Base-by-base conservation (phyloP, 495 filamentous ascomycete genomes). In the Aspergillus cristatus region DNA sequence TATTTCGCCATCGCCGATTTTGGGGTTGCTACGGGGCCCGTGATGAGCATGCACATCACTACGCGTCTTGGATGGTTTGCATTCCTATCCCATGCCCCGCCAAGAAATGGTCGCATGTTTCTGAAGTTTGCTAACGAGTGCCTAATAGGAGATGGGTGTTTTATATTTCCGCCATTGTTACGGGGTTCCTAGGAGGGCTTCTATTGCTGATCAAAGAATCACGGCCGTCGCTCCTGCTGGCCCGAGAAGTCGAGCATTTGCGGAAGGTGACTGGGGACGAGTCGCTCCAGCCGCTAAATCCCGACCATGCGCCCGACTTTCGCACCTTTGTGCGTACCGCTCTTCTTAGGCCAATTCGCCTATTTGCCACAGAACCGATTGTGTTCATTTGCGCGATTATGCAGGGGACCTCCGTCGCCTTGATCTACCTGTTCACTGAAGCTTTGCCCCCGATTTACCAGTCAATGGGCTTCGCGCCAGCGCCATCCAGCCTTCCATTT, bases 371-470 rank as follows among this genome's bases (percentile, higher is more conserved):
- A 14, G 70, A 75, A 33, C 68, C 68, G 11, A 68, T 75, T 20
- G 63, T 75, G 14, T 60, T 68, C 34, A 47, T 61, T 4, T 60
- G 68, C 11, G 52, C 70, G 3, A 49, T 65, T 24, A 66, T 70
- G 51, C 62, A 58, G 7, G 65, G 70, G 11, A 43, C 66, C 8
- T 62, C 62, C 16, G 67, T 64, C 42, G 68, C 62, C 2, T 50
- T 75, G n/a, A 64, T 75, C 24, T 77, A 74, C 37, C 67, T 75
- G 8, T 75, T 74, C 43, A 68, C 70, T 2, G 67, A 74, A 48
- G 64, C 67, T 6, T 43, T 73, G 0, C 60, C 57, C 0, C 53
- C 58, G 1, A 61, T 76, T 18, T 75, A 68, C 38, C 42, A 55
- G 17, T 48, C 53, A 0, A 63, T 69, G 46, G 67, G 63, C 6